Evolutionary conservation across 208 protist genomes (phyloP).

Genomic region (Blastocrithidia nonstop): DNA sequence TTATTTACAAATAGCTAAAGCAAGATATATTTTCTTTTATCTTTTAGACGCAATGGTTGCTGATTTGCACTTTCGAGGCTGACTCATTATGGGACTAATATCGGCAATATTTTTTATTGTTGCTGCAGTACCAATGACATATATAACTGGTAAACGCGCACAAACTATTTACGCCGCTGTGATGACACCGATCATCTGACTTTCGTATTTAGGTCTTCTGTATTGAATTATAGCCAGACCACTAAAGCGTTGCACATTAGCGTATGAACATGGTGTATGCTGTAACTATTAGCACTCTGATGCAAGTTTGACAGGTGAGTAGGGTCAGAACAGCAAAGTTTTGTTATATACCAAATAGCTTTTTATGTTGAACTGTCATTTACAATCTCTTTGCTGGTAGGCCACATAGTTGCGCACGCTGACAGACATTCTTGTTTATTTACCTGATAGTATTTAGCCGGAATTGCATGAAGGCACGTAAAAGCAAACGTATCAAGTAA

Average conservation of each 20-base stretch:
- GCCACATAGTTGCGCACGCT: slow-evolving; percentile 9
- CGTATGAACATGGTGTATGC: slow-evolving; percentile 13
- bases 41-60: no score
- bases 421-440: no score
- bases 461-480: no score
- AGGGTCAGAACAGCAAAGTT: slow-evolving; percentile 4
- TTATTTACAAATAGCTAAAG: no score
- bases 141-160: slow-evolving; percentile 11
- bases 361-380: slow-evolving; percentile 21
- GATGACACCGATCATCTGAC: slow-evolving; percentile 21
- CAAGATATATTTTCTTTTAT: no score
- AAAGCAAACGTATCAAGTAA: no score
- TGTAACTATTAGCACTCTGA: slow-evolving; percentile 6
- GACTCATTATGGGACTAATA: slow-evolving; percentile 35
- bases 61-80: slow-evolving; percentile 19
- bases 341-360: slow-evolving; percentile 34
- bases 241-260: slow-evolving; percentile 15
- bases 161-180: slow-evolving; percentile 40
- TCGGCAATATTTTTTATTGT: slow-evolving; percentile 25
- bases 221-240: slow-evolving; percentile 44
- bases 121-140: slow-evolving; percentile 26
- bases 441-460: no score
- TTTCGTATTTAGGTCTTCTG: slow-evolving; percentile 23
- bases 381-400: slow-evolving; percentile 16
- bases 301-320: neutral